Evolutionary conservation across 306 rosid genomes (phyloP).

Genomic region (Trifolium repens): DNA sequence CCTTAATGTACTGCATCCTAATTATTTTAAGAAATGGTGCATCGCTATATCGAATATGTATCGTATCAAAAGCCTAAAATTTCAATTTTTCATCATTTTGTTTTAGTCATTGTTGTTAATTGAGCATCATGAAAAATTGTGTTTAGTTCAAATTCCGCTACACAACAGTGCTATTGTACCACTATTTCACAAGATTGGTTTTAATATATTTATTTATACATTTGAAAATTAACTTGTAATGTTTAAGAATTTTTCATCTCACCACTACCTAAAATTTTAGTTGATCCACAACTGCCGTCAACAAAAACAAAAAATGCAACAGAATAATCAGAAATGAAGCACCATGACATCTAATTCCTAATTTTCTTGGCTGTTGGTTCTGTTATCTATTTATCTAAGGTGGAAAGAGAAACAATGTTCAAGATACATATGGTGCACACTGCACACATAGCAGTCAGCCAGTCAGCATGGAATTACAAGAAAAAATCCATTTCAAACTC

Average conservation of each 20-base stretch:
- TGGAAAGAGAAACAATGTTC: neutral
- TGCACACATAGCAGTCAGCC: neutral
- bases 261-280: neutral
- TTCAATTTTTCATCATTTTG: neutral
- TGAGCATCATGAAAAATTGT: too few species aligned
- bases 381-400: neutral
- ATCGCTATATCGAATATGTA: too few species aligned
- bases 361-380: neutral
- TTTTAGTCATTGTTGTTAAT: too few species aligned
- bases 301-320: neutral
- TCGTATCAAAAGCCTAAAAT: too few species aligned
- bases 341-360: conserved; percentile 27
- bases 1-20: too few species aligned
- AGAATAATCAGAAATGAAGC: neutral
- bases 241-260: neutral
- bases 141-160: neutral
- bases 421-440: neutral
- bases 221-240: neutral
- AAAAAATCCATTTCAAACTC: neutral
- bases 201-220: neutral
- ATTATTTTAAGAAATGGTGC: too few species aligned
- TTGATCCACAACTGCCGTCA: neutral
- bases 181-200: neutral
- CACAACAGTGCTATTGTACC: neutral
- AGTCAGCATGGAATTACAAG: conserved; percentile 4